A percentile compares a stretch with the other conserved stretches of the same genome.
phyloP scores from a whole-genome alignment of 306 rosid species.

The Astragalus glycyphyllos region DNA sequence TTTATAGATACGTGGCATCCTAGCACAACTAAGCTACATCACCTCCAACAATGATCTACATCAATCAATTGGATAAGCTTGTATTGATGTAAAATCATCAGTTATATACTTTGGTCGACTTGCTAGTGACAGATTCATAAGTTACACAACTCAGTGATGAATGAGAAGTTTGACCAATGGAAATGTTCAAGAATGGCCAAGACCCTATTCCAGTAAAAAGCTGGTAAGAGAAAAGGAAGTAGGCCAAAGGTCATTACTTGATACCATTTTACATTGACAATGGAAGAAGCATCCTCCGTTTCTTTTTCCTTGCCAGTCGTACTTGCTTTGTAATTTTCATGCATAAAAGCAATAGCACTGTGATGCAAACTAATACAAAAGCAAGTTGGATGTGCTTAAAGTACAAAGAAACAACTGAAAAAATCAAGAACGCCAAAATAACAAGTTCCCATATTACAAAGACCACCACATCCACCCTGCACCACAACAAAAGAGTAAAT shows the following conservation, averaged over 20 bases:
- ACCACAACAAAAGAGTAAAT: constrained; percentile 45
- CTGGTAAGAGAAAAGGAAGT: constrained; percentile 31
- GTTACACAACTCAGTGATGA: constrained; percentile 44
- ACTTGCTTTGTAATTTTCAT: constrained; percentile 98
- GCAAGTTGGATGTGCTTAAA: constrained; percentile 88
- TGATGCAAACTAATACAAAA: constrained; percentile 71
- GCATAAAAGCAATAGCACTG: constrained; percentile 82
- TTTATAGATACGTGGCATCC: constrained; percentile 34
- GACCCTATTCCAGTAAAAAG: constrained; percentile 40
- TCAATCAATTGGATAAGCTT: constrained; percentile 44
- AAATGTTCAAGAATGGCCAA: constrained; percentile 40
- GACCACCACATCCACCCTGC: constrained; percentile 99
- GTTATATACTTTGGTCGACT: constrained; percentile 43
- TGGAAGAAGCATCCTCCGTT: constrained; percentile 99
- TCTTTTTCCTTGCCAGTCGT: constrained; percentile 92
- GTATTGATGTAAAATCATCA: constrained; percentile 38
- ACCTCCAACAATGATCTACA: constrained; percentile 43
- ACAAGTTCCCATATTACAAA: constrained; percentile 98
- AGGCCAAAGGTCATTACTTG: constrained; percentile 43
- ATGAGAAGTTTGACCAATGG: constrained; percentile 36
- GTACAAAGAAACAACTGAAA: constrained; percentile 90
- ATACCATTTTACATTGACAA: constrained; percentile 78
- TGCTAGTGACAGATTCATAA: constrained; percentile 45
- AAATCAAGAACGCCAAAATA: constrained; percentile 90
- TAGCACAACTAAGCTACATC: constrained; percentile 39